phyloP scores from a whole-genome alignment of 1,284 basidiomycete species.

The Phaffia rhodozyma region DNA sequence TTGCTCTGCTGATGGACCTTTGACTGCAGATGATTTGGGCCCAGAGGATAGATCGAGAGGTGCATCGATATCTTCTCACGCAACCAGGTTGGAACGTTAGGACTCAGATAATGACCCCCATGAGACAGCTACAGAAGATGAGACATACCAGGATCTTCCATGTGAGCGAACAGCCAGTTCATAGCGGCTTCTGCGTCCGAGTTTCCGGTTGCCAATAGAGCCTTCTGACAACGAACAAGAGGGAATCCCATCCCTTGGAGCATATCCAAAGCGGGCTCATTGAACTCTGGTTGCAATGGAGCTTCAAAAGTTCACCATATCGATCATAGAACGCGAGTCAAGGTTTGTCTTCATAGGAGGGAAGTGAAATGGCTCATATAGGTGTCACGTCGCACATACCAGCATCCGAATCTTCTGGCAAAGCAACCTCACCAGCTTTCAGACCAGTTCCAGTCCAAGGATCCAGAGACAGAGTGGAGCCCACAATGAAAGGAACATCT shows the following conservation, averaged over 20 bases:
- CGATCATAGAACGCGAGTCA: slow-evolving; percentile 15
- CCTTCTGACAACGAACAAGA: slow-evolving; percentile 66
- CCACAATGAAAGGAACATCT: slow-evolving; percentile 78
- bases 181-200: slow-evolving; percentile 68
- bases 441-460: slow-evolving; percentile 60
- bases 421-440: slow-evolving; percentile 57
- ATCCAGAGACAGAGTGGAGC: slow-evolving; percentile 54
- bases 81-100: not conserved
- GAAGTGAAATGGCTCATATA: not conserved
- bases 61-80: slow-evolving; percentile 61
- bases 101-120: not conserved
- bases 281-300: slow-evolving; percentile 49
- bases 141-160: slow-evolving; percentile 74
- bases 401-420: slow-evolving; percentile 46
- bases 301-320: not conserved
- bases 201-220: slow-evolving; percentile 77
- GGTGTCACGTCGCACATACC: slow-evolving; percentile 28
- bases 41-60: slow-evolving; percentile 46
- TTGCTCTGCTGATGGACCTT: slow-evolving; percentile 54
- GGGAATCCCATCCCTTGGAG: slow-evolving; percentile 85
- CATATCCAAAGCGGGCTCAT: slow-evolving; percentile 57
- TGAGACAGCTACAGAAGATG: not conserved
- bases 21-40: slow-evolving; percentile 23
- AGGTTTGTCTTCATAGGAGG: not conserved
- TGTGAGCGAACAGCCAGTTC: slow-evolving; percentile 91